Base-by-base conservation (phyloP, 2,329 filamentous ascomycete species). In the Massarina eburnea region DNA sequence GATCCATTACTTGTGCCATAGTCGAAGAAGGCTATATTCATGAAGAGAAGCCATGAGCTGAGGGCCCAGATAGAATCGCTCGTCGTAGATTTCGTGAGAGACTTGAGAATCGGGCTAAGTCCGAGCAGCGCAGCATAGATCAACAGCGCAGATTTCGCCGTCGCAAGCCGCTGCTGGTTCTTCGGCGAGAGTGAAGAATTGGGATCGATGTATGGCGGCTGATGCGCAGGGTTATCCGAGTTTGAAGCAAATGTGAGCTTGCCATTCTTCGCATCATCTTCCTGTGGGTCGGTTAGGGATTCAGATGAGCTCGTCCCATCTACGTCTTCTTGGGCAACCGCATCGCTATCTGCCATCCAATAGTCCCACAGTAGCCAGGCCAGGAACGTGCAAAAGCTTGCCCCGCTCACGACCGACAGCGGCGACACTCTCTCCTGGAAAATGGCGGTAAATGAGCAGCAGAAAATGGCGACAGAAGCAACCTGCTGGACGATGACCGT, bases 11-110 rank as follows among this genome's bases (percentile, higher is more conserved):
- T 80, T 32, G 88, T 87, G 9, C 89, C 89, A 70, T 99, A 99
- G 76, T 99, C 94, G 65, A 96, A 97, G 68, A 95, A 96, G 72
- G 96, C 95, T 51, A 97, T 90, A 70, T 99, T 99, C 72, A 96
- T 92, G 61, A 88, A 82, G 52, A 99, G 82, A 35, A 99, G 80
- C 84, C 91, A 94, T 63, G 89, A 91, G 40, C 89, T 94, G 76
- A 99, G 88, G 46, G 94, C 90, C 94, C 94, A 99, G 67, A 99
- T 99, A 34, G 88, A 94, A 77, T 99, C 94, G 45, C 83, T 88
- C 7, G 89, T 92, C 4, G 92, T 97, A 4, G 91, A 96, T 40
- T 82, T 82, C 1, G 94, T 99, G n/a, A 99, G 81, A 1, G 91
- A 96, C 70, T 96, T 96, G 51, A 99, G 83, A 54, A 99, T 97